Base-by-base conservation (phyloP, 805 yeast genomes). In the Candida endomychidarum region DNA sequence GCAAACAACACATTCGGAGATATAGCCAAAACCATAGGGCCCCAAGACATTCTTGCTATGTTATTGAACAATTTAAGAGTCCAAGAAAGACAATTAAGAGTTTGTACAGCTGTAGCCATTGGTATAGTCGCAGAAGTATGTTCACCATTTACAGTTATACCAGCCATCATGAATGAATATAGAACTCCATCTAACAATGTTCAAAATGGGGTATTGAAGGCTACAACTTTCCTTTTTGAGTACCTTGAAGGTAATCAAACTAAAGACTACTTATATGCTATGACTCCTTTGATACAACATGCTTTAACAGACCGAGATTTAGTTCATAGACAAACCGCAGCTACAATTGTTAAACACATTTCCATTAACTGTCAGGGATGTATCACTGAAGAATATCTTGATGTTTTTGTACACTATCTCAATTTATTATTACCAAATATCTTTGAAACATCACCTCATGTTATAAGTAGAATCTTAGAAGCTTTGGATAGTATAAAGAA, bases 41-140 rank as follows among this genome's bases (percentile, higher is more conserved):
- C 99, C 0, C 93, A 87, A 46, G 98, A 93, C 58, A 95, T 93
- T 3, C 61, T 93, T 15, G 90, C 83, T 1, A 83, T 95, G 42
- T 66, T 93, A 25, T 63, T 93, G 41, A 87, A 86, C 51, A 91
- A 91, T 51, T 67, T 93, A 49, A 75, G 86, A 44, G 95, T 90
- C 6, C 98, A 91, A 57, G 98, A 93, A 57, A 85, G 99, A 56
- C 99, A 93, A 63, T 72, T 87, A 29, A 82, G 99, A 56, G 96
- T 93, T 7, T 91, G 96, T 59, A 88, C 98, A 0, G 96, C 99
- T 5, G 97, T 93, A 28, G 99, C 99, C 0, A 86, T 93, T 49
- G 99, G 96, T 25, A 89, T 93, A 50, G 95, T 93, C 7, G 98
- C 98, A 0, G 93, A 90, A 43, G 80, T 85, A 0, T 93, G 98